phyloP scores from a whole-genome alignment of 2,329 filamentous ascomycete genomes.

The Lasiodiplodia gonubiensis region DNA sequence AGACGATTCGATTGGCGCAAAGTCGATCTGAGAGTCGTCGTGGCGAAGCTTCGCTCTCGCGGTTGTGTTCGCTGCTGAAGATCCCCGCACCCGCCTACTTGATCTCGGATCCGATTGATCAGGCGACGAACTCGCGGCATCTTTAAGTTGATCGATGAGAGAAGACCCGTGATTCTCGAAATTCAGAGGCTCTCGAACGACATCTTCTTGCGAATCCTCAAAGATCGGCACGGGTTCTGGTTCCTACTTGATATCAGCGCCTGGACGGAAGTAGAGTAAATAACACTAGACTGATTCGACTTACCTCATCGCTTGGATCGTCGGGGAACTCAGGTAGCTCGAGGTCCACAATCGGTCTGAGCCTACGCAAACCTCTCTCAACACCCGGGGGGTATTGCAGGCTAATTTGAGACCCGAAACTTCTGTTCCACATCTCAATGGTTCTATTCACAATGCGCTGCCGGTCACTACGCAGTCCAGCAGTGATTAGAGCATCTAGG shows the following conservation, averaged over 20 bases:
- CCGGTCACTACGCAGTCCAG: constrained; percentile 61
- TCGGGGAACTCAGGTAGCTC: constrained; percentile 56
- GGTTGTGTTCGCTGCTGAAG: constrained; percentile 34
- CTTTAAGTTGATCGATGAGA: neutral
- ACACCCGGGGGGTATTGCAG: constrained; percentile 70
- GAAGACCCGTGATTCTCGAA: neutral
- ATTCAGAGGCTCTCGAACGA: constrained; percentile 40
- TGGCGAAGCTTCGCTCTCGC: constrained; percentile 68
- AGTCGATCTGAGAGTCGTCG: constrained; percentile 82
- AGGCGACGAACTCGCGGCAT: neutral
- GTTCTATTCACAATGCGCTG: constrained; percentile 57
- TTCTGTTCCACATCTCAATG: constrained; percentile 70
- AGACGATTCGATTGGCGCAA: constrained; percentile 70
- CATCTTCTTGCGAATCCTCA: constrained; percentile 33
- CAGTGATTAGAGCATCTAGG: constrained; percentile 57
- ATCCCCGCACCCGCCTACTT: neutral
- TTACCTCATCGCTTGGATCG: constrained; percentile 44
- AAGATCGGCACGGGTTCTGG: neutral
- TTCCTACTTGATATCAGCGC: constrained; percentile 46
- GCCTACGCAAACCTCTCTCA: constrained; percentile 64
- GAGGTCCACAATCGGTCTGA: constrained; percentile 62
- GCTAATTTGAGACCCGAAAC: constrained; percentile 65
- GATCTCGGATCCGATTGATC: neutral
- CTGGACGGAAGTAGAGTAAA: constrained; percentile 39
- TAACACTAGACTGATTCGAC: neutral